Base-by-base conservation (phyloP, 1,284 basidiomycete genomes). In the Ceratobasidium sp. region DNA sequence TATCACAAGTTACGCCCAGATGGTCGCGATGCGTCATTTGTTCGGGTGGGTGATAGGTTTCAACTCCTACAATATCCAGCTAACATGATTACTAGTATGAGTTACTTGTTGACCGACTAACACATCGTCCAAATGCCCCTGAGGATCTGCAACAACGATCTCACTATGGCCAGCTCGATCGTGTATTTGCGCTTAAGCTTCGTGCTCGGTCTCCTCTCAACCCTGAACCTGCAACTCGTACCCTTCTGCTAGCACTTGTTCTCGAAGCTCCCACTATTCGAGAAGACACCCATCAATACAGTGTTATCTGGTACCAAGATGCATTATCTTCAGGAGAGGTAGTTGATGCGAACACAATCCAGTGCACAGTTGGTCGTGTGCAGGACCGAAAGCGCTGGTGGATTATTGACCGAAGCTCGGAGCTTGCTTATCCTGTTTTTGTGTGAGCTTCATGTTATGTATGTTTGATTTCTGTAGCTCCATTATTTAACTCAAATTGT, bases 141-240 rank as follows among this genome's bases (percentile, higher is more conserved):
- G 44, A 23, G 6, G 44, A 64, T 23, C n/a, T 64, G 46, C 16
- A 21, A 4, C 44, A 14, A 5, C 21, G 11, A 23, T 69, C 38
- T 1, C 76, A 77, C 57, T 79, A 76, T 72, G 77, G 77, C 8
- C 77, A 79, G 69, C 74, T 80, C 18, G 75, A 75, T 32, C 63
- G 77, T 38, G 74, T 80, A 16, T 71, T 77, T 26, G 67, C 74
- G 7, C 70, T 79, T n/a, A n/a, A n/a, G n/a, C n/a, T n/a, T n/a
- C n/a, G n/a, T n/a, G n/a, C n/a, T 4, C 26, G 21, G 0, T 52
- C 79, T 26, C 74, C 75, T 21, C 46, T 72, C 30, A 11, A 38
- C 55, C n/a, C n/a, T n/a, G n/a, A n/a, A n/a, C n/a, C n/a, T n/a
- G n/a, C n/a, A 75, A 77, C 35, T 57, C 57, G 28, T 61, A 75